Evolutionary conservation across 768 basidiomycete species (phyloP).

Genomic region (Cyclocybe cylindracea): DNA sequence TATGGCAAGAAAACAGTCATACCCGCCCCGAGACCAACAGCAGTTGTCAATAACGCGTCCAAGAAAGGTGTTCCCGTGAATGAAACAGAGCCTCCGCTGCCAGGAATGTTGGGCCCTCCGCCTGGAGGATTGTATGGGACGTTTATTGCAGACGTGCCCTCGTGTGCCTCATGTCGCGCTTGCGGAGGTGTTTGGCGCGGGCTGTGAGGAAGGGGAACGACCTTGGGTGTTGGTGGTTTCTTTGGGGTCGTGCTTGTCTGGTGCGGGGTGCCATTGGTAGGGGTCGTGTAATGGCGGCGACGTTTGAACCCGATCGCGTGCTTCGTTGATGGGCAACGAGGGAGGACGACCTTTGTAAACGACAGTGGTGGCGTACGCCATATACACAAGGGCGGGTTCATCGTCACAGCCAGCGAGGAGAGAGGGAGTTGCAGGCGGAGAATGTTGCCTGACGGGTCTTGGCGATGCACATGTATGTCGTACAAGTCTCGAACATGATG

Average conservation of each 20-base stretch:
- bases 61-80: constrained; percentile 44
- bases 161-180: constrained; percentile 42
- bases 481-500: too few relatives aligned
- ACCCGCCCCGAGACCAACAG: constrained; percentile 65
- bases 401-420: too few relatives aligned
- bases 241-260: not conserved
- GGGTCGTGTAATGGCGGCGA: constrained; percentile 18
- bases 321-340: not conserved
- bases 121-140: constrained; percentile 46
- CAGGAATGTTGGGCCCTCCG: constrained; percentile 29
- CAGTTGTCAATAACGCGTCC: constrained; percentile 59
- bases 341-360: not conserved
- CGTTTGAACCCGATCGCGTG: not conserved
- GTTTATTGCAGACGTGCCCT: constrained; percentile 37
- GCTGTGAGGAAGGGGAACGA: not conserved
- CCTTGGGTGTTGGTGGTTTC: constrained; percentile 10
- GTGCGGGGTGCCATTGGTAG: constrained; percentile 4
- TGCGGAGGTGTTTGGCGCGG: constrained; percentile 17
- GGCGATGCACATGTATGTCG: too few relatives aligned
- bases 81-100: constrained; percentile 34
- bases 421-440: too few relatives aligned
- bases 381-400: too few relatives aligned
- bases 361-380: not conserved
- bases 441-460: too few relatives aligned
- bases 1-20: constrained; percentile 17